phyloP scores from a whole-genome alignment of 331 rosid species.

The Ulmus americana region DNA sequence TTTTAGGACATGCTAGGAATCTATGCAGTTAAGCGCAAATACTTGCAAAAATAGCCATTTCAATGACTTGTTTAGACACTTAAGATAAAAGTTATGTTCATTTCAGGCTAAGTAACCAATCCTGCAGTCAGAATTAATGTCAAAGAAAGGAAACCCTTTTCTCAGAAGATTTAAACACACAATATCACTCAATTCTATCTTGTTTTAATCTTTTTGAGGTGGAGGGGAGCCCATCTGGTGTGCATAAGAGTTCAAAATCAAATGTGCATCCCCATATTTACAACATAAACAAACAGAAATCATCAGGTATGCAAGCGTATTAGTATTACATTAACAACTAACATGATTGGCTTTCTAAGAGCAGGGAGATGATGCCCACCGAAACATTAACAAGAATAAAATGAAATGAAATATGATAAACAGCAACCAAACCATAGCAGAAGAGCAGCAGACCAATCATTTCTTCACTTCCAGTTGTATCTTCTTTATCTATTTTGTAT shows the following conservation, averaged over 20 bases:
- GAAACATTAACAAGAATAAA: slow-evolving; percentile 19
- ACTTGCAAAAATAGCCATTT: too few species aligned
- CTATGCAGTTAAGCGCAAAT: too few species aligned
- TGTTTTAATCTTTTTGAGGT: background rate
- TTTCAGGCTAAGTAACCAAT: too few species aligned
- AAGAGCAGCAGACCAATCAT: slow-evolving; percentile 23
- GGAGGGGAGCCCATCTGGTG: slow-evolving; percentile 19
- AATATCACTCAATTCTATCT: slow-evolving; percentile 12
- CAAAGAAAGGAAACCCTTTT: background rate
- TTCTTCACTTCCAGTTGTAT: slow-evolving; percentile 25
- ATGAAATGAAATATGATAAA: slow-evolving; percentile 21
- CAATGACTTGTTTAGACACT: too few species aligned
- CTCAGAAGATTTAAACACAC: background rate
- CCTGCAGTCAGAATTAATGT: background rate
- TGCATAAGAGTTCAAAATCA: slow-evolving; percentile 35
- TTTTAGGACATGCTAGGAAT: too few species aligned
- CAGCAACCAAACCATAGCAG: slow-evolving; percentile 28
- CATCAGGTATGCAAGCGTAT: slow-evolving; percentile 21
- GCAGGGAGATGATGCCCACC: slow-evolving; percentile 25
- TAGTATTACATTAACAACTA: slow-evolving; percentile 23
- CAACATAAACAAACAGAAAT: slow-evolving; percentile 36
- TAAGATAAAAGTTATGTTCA: too few species aligned
- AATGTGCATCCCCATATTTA: slow-evolving; percentile 32
- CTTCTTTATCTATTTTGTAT: slow-evolving; percentile 24
- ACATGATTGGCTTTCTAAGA: slow-evolving; percentile 28